Conservation (phyloP, 257 asterid genomes). For the Przewalskia tangutica region DNA sequence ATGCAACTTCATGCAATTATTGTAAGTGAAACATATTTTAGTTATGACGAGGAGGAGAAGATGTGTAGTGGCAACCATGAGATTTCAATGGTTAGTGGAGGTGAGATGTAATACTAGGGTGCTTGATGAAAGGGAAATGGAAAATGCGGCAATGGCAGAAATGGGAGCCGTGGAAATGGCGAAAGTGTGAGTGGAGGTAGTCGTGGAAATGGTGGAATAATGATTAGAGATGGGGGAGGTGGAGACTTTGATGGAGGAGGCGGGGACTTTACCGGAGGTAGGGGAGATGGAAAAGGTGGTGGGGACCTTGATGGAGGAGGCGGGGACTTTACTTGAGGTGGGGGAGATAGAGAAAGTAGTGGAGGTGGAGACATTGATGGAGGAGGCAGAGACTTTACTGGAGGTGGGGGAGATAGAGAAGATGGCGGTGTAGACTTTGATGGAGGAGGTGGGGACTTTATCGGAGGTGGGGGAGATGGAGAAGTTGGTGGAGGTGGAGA, state of each 20-base stretch:
- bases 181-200: neutral
- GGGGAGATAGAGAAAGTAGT: no score
- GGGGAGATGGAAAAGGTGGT: no score
- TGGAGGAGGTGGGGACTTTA: no score
- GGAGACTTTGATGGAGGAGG: neutral
- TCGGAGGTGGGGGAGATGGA: no score
- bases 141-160: rapidly evolving
- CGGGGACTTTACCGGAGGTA: no score
- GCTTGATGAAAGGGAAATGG: neutral
- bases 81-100: neutral
- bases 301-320: no score
- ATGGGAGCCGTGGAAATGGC: neutral
- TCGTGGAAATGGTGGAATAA: neutral
- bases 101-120: neutral
- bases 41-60: neutral
- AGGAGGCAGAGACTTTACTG: no score
- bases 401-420: no score
- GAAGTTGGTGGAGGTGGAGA: no score
- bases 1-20: neutral
- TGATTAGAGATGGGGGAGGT: neutral
- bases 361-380: no score
- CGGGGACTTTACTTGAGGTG: no score
- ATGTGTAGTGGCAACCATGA: neutral
- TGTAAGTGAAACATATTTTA: neutral
- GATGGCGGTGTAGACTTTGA: no score